A percentile compares a stretch with the other conserved stretches of the same genome.
These are phyloP conservation scores for Penicillium decumbens DNA, from an alignment of 2,329 filamentous ascomycete species.

Conservation along the genomic window DNA sequence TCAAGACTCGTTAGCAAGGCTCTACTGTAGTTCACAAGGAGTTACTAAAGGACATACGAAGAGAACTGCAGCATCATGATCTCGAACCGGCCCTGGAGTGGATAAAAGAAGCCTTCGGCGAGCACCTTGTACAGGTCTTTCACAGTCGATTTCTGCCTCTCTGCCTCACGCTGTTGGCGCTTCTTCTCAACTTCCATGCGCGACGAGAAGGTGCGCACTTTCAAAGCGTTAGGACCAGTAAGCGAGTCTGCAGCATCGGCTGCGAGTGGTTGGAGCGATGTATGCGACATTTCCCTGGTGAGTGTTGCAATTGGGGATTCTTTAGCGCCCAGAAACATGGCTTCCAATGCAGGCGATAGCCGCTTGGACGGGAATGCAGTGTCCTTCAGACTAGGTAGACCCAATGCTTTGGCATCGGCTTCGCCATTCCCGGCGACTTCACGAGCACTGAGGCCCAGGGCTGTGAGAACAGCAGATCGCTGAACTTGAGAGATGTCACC, in stretches of 20 bases:
- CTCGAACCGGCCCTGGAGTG: conserved; percentile 75
- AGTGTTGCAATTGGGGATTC: conserved; percentile 62
- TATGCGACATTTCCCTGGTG: conserved; percentile 61
- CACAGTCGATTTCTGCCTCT: conserved; percentile 57
- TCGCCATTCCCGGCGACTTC: conserved; percentile 75
- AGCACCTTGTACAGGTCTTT: conserved; percentile 77
- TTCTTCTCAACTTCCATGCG: conserved; percentile 63
- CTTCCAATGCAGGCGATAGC: conserved; percentile 69
- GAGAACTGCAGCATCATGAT: conserved; percentile 55
- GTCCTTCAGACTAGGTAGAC: conserved; percentile 32
- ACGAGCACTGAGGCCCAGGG: conserved; percentile 73
- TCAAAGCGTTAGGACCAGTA: conserved; percentile 76
- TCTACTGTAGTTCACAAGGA: not conserved
- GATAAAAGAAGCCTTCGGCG: conserved; percentile 75
- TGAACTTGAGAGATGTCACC: conserved; percentile 88
- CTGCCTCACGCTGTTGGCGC: conserved; percentile 38
- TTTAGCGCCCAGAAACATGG: conserved; percentile 55
- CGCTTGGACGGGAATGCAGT: conserved; percentile 72
- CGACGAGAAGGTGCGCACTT: conserved; percentile 82
- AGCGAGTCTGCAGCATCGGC: conserved; percentile 73
- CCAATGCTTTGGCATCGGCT: conserved; percentile 44
- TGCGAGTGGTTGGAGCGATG: conserved; percentile 76
- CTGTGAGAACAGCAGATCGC: conserved; percentile 73
- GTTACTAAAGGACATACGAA: conserved; percentile 32
- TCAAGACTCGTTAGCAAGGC: conserved; percentile 7